Base-by-base conservation (phyloP, 129 eudicot genomes). In the Lactuca sativa region DNA sequence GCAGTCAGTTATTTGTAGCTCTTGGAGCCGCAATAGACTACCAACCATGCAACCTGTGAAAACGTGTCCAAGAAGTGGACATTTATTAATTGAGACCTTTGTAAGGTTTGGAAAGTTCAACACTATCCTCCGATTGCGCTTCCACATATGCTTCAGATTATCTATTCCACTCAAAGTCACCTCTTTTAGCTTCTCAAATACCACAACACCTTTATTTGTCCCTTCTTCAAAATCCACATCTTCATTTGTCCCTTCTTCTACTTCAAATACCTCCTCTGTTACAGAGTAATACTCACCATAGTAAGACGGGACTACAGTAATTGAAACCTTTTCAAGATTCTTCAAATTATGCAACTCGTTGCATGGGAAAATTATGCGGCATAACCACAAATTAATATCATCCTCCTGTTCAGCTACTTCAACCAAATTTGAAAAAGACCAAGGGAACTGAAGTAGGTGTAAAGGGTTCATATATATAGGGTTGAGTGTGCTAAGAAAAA, bases 51-150 rank as follows among this genome's bases (percentile, higher is more conserved):
- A 14, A 34, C 30, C 9, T n/a, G 31, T 61, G 40, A 61, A 13
- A 32, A 61, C 66, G 15, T 61, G 48, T 34, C 17, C 17, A 12
- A 61, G 11, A 7, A 7, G 4, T 2, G 15, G 4, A 61, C 66
- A 61, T 9, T 0, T 0, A 1, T 61, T 25, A 36, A 61, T 34
- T 12, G 21, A 36, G 1, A 61, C 7, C 34, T 37, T 60, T 13
- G 66, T 60, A 32, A 60, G 66, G 66, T 60, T 60, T n/a, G 66
- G 48, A n/a, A 60, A 60, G 47, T 34, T 6, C 25, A 34, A 33
- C n/a, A 6, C 33, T 6, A 10, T 31, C 40, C 40, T 4, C 16
- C 3, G 63, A 31, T 10, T 58, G 16, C 63, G 31, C 63, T 58
- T 58, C 63, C 63, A 58, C 4, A 58, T 9, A 31, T 31, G n/a